A percentile compares a stretch with the other conserved stretches of the same genome.
phyloP scores from a whole-genome alignment of 2,329 filamentous ascomycete genomes.

The Fusarium nematophilum region DNA sequence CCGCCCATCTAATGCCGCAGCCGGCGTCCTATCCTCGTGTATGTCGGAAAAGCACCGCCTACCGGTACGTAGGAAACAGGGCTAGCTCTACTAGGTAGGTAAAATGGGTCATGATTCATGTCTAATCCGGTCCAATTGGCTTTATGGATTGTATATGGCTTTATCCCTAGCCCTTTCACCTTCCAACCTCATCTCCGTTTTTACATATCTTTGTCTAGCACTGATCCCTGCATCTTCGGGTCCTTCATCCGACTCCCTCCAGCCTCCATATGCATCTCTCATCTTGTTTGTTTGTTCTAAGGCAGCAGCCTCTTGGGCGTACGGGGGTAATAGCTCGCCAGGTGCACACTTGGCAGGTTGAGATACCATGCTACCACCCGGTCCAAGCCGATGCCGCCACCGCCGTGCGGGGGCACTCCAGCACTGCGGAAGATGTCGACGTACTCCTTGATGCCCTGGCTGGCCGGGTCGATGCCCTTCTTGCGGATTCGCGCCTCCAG shows the following conservation, averaged over 20 bases:
- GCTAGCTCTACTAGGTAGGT: constrained; percentile 17
- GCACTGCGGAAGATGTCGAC: constrained; percentile 83
- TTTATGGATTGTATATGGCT: neutral
- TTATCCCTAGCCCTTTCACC: neutral
- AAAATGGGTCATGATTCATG: constrained; percentile 11
- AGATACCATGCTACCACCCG: constrained; percentile 79
- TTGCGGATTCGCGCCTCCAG: constrained; percentile 81
- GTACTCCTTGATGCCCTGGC: constrained; percentile 86
- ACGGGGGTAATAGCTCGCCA: constrained; percentile 68
- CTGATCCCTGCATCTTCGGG: constrained; percentile 6
- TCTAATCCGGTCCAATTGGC: constrained; percentile 8
- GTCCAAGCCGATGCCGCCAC: constrained; percentile 90
- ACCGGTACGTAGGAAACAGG: neutral
- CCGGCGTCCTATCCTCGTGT: constrained; percentile 2
- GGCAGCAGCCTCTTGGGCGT: constrained; percentile 70
- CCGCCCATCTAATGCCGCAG: constrained; percentile 5
- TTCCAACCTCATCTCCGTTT: constrained; percentile 4
- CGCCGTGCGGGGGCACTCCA: constrained; percentile 89
- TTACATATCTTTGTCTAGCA: constrained; percentile 7
- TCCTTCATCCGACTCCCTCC: neutral
- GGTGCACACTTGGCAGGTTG: constrained; percentile 68
- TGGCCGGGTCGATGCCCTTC: constrained; percentile 83
- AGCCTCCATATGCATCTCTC: constrained; percentile 2
- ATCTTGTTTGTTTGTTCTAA: constrained; percentile 44
- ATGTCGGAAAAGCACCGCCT: constrained; percentile 1